Evolutionary conservation across 352 stramenopile genomes (phyloP).

Genomic region (Globisporangium mamillatum): DNA sequence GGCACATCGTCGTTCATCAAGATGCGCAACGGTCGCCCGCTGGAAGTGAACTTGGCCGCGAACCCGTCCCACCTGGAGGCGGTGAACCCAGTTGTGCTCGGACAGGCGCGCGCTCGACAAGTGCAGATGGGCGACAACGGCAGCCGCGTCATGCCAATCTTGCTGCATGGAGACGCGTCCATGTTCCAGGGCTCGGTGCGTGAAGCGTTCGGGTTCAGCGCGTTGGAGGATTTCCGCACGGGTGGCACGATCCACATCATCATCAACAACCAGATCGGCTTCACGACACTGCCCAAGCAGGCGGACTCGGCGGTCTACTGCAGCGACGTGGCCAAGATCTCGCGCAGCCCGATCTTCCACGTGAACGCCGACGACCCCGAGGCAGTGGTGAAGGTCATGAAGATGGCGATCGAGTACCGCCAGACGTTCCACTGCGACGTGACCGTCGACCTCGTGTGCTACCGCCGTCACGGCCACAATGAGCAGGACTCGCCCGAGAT

Average conservation of each 20-base stretch:
- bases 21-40: conserved; percentile 55
- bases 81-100: conserved; percentile 96
- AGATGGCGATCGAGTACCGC: conserved; percentile 88
- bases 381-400: conserved; percentile 89
- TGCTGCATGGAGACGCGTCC: conserved; percentile 96
- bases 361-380: conserved; percentile 98
- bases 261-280: conserved; percentile 99
- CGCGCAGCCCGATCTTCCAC: conserved; percentile 91
- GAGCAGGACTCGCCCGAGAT: conserved; percentile 92
- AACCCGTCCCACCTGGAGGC: conserved; percentile 99
- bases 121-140: conserved; percentile 70
- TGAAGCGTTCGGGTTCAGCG: conserved; percentile 82
- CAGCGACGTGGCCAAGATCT: conserved; percentile 97
- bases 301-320: conserved; percentile 96
- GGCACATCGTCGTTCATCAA: conserved; percentile 72
- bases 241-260: conserved; percentile 99
- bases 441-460: conserved; percentile 99
- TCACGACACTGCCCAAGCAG: conserved; percentile 98
- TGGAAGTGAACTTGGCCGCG: conserved; percentile 90
- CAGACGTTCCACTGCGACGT: conserved; percentile 95
- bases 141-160: conserved; percentile 93
- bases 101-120: conserved; percentile 95
- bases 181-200: conserved; percentile 75
- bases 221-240: conserved; percentile 93
- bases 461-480: conserved; percentile 98